phyloP scores from a whole-genome alignment of 1,139 yeast genomes.

The Suhomyces taliae region DNA sequence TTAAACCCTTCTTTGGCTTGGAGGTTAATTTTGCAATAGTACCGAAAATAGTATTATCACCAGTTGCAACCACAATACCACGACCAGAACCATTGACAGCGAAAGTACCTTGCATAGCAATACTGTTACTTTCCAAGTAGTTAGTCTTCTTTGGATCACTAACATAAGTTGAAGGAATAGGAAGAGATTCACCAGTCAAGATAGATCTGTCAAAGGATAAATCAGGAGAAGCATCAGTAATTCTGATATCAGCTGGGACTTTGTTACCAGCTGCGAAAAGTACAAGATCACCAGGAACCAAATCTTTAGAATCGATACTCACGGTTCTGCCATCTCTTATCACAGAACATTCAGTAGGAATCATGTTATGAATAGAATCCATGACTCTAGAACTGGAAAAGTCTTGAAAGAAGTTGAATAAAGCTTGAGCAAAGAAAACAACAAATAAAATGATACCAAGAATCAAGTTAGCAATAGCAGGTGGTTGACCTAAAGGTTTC shows the following conservation, averaged over 20 bases:
- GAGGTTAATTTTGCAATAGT: slow-evolving; percentile 34
- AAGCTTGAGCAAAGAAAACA: slow-evolving; percentile 49
- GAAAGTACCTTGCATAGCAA: slow-evolving; percentile 49
- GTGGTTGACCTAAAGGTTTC: slow-evolving; percentile 55
- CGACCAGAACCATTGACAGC: slow-evolving; percentile 31
- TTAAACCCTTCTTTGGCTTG: slow-evolving; percentile 28
- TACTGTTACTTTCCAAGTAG: slow-evolving; percentile 44
- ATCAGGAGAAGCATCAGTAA: slow-evolving; percentile 25
- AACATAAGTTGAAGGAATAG: slow-evolving; percentile 22
- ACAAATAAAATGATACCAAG: slow-evolving; percentile 45
- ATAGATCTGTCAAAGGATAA: slow-evolving; percentile 35
- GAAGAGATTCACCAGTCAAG: slow-evolving; percentile 38
- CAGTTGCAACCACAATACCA: slow-evolving; percentile 34
- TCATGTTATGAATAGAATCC: slow-evolving; percentile 48
- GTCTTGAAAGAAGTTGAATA: slow-evolving; percentile 51
- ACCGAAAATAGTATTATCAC: slow-evolving; percentile 35
- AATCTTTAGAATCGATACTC: slow-evolving; percentile 20
- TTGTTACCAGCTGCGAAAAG: slow-evolving; percentile 27
- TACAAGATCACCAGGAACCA: slow-evolving; percentile 36
- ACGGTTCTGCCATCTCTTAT: slow-evolving; percentile 23
- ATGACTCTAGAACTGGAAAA: slow-evolving; percentile 49
- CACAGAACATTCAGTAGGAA: slow-evolving; percentile 36
- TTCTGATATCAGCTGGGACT: slow-evolving; percentile 35
- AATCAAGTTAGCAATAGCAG: slow-evolving; percentile 46
- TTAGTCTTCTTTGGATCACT: slow-evolving; percentile 29